phyloP scores from a whole-genome alignment of 2,329 filamentous ascomycete genomes.

The Claviceps paspali region DNA sequence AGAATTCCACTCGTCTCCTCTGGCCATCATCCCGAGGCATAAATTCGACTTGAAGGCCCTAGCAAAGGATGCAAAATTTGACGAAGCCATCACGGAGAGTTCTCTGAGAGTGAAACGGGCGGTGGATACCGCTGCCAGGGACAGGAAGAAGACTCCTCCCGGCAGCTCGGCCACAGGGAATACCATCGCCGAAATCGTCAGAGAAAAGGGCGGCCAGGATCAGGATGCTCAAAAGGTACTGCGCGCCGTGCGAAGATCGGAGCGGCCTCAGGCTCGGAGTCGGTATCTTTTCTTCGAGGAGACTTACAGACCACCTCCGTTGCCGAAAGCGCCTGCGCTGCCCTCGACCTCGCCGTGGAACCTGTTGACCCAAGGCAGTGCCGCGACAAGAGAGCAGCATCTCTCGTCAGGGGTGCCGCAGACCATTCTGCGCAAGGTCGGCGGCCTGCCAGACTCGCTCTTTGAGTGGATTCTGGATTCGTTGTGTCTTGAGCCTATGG shows the following conservation, averaged over 20 bases:
- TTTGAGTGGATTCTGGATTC: conserved; percentile 51
- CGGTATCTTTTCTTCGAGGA: conserved; percentile 36
- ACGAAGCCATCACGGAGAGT: conserved; percentile 44
- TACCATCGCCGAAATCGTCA: conserved; percentile 17
- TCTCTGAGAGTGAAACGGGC: conserved; percentile 27
- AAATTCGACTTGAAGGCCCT: conserved; percentile 50
- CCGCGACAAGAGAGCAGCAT: conserved; percentile 35
- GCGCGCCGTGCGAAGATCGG: conserved; percentile 35
- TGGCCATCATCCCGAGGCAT: conserved; percentile 38
- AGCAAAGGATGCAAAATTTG: conserved; percentile 40
- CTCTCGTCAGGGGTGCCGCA: conserved; percentile 48
- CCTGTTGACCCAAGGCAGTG: conserved; percentile 29
- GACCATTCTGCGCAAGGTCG: conserved; percentile 24
- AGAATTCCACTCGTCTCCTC: conserved; percentile 28
- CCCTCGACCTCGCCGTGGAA: conserved; percentile 27
- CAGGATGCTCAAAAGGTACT: conserved; percentile 29
- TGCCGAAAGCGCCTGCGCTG: conserved; percentile 14
- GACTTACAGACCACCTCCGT: conserved; percentile 14
- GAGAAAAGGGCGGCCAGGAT: conserved; percentile 24
- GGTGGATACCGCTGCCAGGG: conserved; percentile 13
- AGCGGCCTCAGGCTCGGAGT: conserved; percentile 19
- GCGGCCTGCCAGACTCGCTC: conserved; percentile 43
- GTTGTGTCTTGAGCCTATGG: conserved; percentile 38
- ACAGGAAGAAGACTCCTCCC: neutral
- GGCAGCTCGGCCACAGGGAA: neutral